Evolutionary conservation across 225 moss, liverwort and hornwort species (phyloP).

Genomic region (Physcomitrellopsis africana): DNA sequence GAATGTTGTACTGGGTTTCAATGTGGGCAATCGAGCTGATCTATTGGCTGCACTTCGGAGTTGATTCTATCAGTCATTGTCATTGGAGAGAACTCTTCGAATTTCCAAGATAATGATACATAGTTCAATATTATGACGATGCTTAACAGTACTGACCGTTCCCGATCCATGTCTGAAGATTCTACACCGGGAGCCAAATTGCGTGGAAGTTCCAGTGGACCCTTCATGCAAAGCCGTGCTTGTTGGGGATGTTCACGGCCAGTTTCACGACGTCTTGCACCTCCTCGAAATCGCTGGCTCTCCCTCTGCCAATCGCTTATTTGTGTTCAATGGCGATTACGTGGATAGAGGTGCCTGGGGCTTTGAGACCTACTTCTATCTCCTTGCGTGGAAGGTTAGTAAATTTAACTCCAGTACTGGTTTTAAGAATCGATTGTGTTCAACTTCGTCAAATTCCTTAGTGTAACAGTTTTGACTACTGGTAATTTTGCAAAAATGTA

Average conservation of each 20-base stretch:
- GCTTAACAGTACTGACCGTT: not conserved
- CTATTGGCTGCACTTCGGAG: not conserved
- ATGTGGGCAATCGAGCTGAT: too few species aligned
- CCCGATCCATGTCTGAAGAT: constrained; percentile 36
- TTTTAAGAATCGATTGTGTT: too few species aligned
- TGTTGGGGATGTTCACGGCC: constrained; percentile 97
- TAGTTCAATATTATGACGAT: not conserved
- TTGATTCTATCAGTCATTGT: constrained; percentile 16
- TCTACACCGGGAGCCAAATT: constrained; percentile 91
- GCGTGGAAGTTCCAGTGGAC: constrained; percentile 79
- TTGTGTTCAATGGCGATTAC: constrained; percentile 96
- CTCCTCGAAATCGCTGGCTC: constrained; percentile 77
- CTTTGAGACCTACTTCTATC: constrained; percentile 94
- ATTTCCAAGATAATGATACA: not conserved
- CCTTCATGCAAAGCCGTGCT: constrained; percentile 68
- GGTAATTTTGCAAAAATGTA: too few species aligned
- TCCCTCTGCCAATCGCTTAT: constrained; percentile 68
- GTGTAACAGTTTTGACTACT: too few species aligned
- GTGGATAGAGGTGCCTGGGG: constrained; percentile 99
- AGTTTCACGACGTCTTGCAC: constrained; percentile 93
- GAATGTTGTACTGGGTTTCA: too few species aligned
- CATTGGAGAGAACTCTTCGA: constrained; percentile 1
- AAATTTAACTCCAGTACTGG: not conserved
- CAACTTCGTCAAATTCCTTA: too few species aligned
- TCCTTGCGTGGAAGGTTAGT: constrained; percentile 90